These are phyloP conservation scores for Coccomyxa subellipsoidea DNA, from an alignment of 163 green algal genomes.

Conservation along the genomic window DNA sequence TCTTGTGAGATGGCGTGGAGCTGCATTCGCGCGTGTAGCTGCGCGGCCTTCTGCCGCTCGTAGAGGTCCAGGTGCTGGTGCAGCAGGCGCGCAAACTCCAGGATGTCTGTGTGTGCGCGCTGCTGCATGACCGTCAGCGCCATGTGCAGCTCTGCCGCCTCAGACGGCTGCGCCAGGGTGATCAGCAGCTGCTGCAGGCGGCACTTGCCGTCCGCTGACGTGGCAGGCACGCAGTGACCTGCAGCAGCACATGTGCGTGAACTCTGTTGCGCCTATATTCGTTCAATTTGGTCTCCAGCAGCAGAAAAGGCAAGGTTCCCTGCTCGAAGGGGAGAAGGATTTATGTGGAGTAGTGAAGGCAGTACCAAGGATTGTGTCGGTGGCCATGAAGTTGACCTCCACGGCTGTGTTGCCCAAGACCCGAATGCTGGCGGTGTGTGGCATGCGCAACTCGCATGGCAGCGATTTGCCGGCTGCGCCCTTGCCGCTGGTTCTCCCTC, in stretches of 20 bases:
- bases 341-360: too few species aligned
- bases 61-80: background rate
- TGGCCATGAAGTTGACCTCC: background rate
- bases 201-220: background rate
- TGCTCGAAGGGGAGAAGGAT: too few species aligned
- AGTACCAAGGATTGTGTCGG: background rate
- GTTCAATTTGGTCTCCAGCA: too few species aligned
- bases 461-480: background rate
- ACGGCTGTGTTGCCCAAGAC: background rate
- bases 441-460: background rate
- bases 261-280: too few species aligned
- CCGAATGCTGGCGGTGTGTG: background rate
- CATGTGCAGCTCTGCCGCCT: background rate
- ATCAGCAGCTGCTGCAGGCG: background rate
- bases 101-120: background rate
- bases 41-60: background rate
- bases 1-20: background rate
- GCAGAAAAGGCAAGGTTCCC: too few species aligned
- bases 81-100: background rate
- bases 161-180: background rate
- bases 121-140: background rate
- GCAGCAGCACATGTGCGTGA: background rate
- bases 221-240: background rate
- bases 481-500: background rate
- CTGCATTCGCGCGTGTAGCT: background rate